Percentiles rank a stretch among this genome's conserved stretches.
phyloP scores from a whole-genome alignment of 2,329 filamentous ascomycete species.

The Emergomyces pasteurianus region DNA sequence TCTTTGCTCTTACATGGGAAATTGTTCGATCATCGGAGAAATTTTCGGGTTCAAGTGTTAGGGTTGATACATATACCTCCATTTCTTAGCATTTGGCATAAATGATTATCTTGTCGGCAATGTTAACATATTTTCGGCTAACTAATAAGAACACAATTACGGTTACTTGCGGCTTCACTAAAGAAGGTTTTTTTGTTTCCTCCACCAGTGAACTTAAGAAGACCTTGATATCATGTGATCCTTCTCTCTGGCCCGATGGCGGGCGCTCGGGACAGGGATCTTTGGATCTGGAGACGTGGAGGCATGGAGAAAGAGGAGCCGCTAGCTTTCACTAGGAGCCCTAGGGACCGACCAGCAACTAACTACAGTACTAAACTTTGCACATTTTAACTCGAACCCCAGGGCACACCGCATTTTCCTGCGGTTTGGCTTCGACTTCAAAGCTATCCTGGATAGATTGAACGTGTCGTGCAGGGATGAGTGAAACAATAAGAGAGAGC shows the following conservation, averaged over 20 bases:
- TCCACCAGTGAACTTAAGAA: too few relatives aligned
- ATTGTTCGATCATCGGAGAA: neutral
- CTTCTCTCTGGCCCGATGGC: too few relatives aligned
- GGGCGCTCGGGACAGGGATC: too few relatives aligned
- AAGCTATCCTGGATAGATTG: neutral
- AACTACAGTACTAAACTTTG: too few relatives aligned
- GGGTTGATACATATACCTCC: neutral
- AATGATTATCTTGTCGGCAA: neutral
- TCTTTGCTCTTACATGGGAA: neutral
- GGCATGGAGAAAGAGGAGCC: neutral
- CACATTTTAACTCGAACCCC: too few relatives aligned
- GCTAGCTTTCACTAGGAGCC: neutral
- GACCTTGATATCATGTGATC: neutral
- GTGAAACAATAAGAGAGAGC: neutral
- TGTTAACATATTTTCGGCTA: neutral
- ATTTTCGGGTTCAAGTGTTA: neutral
- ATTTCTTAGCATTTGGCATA: neutral
- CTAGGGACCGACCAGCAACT: too few relatives aligned
- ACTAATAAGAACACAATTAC: neutral
- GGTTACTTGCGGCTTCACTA: neutral
- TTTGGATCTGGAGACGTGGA: too few relatives aligned
- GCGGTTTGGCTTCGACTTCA: neutral
- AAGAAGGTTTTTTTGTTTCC: neutral
- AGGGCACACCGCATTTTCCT: neutral
- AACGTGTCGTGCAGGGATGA: neutral